A percentile compares a stretch with the other conserved stretches of the same genome.
These are phyloP conservation scores for Saccharomyces pastorianus DNA, from an alignment of 1,139 yeast species.

Conservation along the genomic window DNA sequence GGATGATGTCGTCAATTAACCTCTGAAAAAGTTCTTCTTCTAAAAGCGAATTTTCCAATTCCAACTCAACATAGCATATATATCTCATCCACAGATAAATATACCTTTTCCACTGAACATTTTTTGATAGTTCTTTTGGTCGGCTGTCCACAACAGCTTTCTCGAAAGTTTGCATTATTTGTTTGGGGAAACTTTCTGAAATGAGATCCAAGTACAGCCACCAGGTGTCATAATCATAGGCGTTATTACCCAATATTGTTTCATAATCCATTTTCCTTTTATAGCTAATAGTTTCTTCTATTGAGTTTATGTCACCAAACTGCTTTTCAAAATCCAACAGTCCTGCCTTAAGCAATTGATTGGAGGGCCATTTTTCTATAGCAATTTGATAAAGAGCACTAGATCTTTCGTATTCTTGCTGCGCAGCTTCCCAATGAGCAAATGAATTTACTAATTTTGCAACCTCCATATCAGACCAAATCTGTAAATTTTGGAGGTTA, in stretches of 20 bases:
- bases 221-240: conserved; percentile 70
- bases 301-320: conserved; percentile 48
- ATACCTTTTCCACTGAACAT: conserved; percentile 54
- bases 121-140: conserved; percentile 34
- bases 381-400: conserved; percentile 47
- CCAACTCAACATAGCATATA: conserved; percentile 56
- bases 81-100: conserved; percentile 63
- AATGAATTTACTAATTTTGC: conserved; percentile 41
- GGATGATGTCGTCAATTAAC: conserved; percentile 41
- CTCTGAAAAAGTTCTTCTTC: conserved; percentile 48
- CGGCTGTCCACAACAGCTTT: conserved; percentile 35
- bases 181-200: conserved; percentile 28
- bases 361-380: conserved; percentile 37
- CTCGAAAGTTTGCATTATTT: conserved; percentile 36
- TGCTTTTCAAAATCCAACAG: conserved; percentile 58
- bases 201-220: conserved; percentile 58
- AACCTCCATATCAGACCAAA: conserved; percentile 21
- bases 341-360: conserved; percentile 38
- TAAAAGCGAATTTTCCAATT: conserved; percentile 35
- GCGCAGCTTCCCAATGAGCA: conserved; percentile 67
- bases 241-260: conserved; percentile 38
- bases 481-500: conserved; percentile 21
- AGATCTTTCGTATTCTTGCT: conserved; percentile 58
- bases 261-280: conserved; percentile 55
- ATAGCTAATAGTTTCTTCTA: conserved; percentile 43